These are phyloP conservation scores for Candida vaughaniae DNA, from an alignment of 805 yeast species.

Conservation along the genomic window DNA sequence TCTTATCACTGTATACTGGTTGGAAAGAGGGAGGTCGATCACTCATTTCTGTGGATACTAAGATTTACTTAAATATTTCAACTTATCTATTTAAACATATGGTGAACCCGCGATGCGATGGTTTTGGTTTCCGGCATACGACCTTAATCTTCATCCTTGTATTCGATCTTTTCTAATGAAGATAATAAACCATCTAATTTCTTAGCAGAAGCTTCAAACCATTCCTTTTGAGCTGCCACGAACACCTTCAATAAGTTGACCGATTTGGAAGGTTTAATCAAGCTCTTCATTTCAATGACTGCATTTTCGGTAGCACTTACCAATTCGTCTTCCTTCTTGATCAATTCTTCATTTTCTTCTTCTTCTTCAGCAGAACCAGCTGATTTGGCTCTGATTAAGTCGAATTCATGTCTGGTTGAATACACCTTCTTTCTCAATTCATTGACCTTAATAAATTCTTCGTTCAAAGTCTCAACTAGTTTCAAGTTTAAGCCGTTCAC, in stretches of 20 bases:
- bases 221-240: slow-evolving; percentile 67
- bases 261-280: slow-evolving; percentile 66
- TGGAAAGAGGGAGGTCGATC: slow-evolving; percentile 2
- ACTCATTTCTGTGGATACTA: too few species aligned
- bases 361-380: slow-evolving; percentile 40
- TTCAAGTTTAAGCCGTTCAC: slow-evolving; percentile 58
- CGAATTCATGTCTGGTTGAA: slow-evolving; percentile 66
- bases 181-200: slow-evolving; percentile 30
- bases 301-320: slow-evolving; percentile 78
- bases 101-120: too few species aligned
- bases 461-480: slow-evolving; percentile 51
- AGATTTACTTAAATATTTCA: too few species aligned
- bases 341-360: slow-evolving; percentile 51
- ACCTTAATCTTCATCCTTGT: slow-evolving; percentile 40
- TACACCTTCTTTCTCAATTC: slow-evolving; percentile 68
- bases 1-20: slow-evolving; percentile 23
- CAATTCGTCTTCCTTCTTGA: slow-evolving; percentile 69
- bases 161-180: slow-evolving; percentile 33
- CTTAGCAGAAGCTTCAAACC: slow-evolving; percentile 33
- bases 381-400: slow-evolving; percentile 57
- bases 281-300: slow-evolving; percentile 72
- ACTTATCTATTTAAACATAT: too few species aligned
- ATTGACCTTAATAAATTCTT: slow-evolving; percentile 59
- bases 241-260: slow-evolving; percentile 64
- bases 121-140: too few species aligned